Percentiles rank a stretch among this genome's conserved stretches.
Evolutionary conservation across 2,329 filamentous ascomycete species (phyloP).

Genomic region (Chaetothyriales sp.): DNA sequence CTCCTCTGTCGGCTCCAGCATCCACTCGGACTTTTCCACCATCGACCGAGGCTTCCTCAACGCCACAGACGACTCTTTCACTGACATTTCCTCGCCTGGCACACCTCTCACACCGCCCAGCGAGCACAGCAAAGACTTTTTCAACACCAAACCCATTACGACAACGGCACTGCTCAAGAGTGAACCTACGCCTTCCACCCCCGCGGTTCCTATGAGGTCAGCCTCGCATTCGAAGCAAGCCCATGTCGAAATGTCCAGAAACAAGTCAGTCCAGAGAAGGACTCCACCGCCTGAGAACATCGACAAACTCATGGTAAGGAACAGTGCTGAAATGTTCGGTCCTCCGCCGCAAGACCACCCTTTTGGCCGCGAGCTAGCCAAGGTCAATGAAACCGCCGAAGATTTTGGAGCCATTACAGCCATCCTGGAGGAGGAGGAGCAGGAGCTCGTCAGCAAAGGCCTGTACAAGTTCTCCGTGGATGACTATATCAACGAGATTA

Average conservation of each 20-base stretch:
- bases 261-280: conserved; percentile 48
- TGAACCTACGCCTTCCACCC: conserved; percentile 39
- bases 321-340: conserved; percentile 26
- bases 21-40: conserved; percentile 51
- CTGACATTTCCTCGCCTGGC: conserved; percentile 23
- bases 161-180: conserved; percentile 43
- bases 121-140: conserved; percentile 42
- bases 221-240: conserved; percentile 82
- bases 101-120: conserved; percentile 38
- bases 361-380: conserved; percentile 77
- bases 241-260: conserved; percentile 59
- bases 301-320: conserved; percentile 22
- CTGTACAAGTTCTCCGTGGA: conserved; percentile 61
- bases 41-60: conserved; percentile 36
- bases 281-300: conserved; percentile 28
- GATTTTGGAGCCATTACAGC: conserved; percentile 53
- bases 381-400: conserved; percentile 86
- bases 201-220: conserved; percentile 62
- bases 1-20: conserved; percentile 40
- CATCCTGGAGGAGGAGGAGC: conserved; percentile 56
- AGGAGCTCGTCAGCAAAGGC: conserved; percentile 54
- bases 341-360: conserved; percentile 43
- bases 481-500: conserved; percentile 73
- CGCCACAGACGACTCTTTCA: conserved; percentile 29
- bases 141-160: conserved; percentile 53